Evolutionary conservation across 208 protist species (phyloP), one percentile per base, ranked within the genome.

Genomic region (Angomonas deanei): DNA sequence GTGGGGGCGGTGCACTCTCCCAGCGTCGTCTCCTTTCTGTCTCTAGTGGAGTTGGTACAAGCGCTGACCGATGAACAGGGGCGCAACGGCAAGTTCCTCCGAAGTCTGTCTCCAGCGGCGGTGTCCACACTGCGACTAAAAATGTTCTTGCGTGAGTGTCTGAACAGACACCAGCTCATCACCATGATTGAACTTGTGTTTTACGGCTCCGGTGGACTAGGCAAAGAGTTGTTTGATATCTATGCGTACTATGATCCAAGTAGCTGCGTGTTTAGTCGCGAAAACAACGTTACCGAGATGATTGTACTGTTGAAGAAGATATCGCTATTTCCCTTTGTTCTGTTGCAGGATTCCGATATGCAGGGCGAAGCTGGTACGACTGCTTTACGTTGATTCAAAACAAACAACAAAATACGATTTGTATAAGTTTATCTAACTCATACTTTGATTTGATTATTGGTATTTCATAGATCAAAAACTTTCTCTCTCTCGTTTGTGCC

Each of bases 91-190:
- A 27, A 24, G 0, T 26, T 11, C 19, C 64, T 82, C 46, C 57
- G n/a, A 11, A 36, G 48, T 0, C 56, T 82, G 17, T 71, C 61
- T 15, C 36, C 36, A 8, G 8, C 36, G 36, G 36, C 8, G 36
- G 15, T 8, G 36, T 42, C 47, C 10, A 6, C 11, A 17, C 47
- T 17, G 23, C 47, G 47, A 17, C 47, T 17, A 5, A 53, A 17
- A 6, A 24, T 90, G 28, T 82, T 86, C 36, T 58, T 90, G 34
- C 63, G 70, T 0, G 74, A 78, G 58, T 80, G 73, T 47, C 31
- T 90, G 30, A 86, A 77, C 36, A 74, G 74, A 8, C 63, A 61
- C n/a, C 60, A 69, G 46, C 70, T 84, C n/a, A 69, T 57, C 26
- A 64, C 34, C 1, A 60, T 80, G n/a, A 10, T 84, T 19, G 42